Base-by-base conservation (phyloP, 371 early-diverging fungal species). In the Mucor plumbeus region DNA sequence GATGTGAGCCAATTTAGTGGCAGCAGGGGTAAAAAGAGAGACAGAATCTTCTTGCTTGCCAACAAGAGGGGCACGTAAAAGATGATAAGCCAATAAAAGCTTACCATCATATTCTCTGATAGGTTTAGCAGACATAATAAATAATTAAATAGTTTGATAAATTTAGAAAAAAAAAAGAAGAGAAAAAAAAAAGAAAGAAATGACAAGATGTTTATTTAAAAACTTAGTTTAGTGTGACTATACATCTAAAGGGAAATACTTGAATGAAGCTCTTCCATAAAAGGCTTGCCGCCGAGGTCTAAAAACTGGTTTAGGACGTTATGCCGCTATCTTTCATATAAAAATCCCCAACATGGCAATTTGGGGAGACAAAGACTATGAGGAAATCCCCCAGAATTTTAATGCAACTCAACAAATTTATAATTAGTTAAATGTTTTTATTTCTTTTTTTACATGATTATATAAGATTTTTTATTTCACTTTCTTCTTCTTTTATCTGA, bases 91-190 rank as follows among this genome's bases (percentile, higher is more conserved):
- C 63, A 98, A 87, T 71, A 98, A 82, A 58, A 90, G 90, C 88
- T 98, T 98, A 72, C 99, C 99, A 78, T 97, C 97, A 82, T 90
- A 97, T 85, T 98, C 99, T 74, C 95, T 90, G 70, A 98, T 92
- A 58, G 99, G 91, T 82, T 97, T 97, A 72, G 97, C 97, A 65
- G 96, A 96, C 97, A 97, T 97, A 65, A 47, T 57, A 31, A 40
- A 15, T 43, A 13, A 40, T 35, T 15, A 44, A 58, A 31, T 31
- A 53, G 43, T 35, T 15, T 38, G 48, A 31, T 31, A 53, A 36
- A 44, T 11, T 17, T 33, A 11, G 17, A 57, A 36, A 64, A 26
- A 48, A 64, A 13, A 35, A 59, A 36, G 59, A 26, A 48, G 59
- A 13, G 21, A 59, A 19, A 26, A 5, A 48, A 44, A 50, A 43